A percentile compares a stretch with the other conserved stretches of the same genome.
phyloP scores from a whole-genome alignment of 2,329 filamentous ascomycete genomes.

The Ilyonectria sp. region DNA sequence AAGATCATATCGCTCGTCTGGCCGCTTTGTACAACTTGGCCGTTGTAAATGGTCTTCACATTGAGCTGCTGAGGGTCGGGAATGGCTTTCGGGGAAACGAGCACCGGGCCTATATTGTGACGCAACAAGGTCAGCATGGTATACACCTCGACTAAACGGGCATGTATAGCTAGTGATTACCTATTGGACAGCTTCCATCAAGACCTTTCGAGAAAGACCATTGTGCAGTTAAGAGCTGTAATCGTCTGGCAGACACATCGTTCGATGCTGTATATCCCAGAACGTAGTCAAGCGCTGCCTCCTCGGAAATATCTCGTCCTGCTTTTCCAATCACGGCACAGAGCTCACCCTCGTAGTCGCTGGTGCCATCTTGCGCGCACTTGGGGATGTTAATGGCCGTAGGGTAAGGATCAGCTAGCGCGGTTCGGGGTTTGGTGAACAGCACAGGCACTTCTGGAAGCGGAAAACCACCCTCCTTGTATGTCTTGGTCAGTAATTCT shows the following conservation, averaged over 20 bases:
- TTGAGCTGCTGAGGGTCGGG: no score
- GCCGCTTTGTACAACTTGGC: no score
- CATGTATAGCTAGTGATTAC: background rate
- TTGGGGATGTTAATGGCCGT: constrained; percentile 8
- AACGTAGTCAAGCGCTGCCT: constrained; percentile 14
- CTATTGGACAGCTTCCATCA: constrained; percentile 20
- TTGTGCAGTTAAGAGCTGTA: constrained; percentile 16
- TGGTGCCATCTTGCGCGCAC: constrained; percentile 21
- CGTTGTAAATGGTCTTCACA: no score
- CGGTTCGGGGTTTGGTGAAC: constrained; percentile 21
- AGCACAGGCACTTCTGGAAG: constrained; percentile 10
- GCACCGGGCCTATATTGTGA: no score
- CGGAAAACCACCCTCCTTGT: constrained; percentile 13
- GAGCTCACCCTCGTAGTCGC: constrained; percentile 22
- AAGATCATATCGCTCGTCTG: no score
- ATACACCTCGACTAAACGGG: no score
- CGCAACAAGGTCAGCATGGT: background rate
- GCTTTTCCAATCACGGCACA: constrained; percentile 16
- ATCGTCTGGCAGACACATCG: constrained; percentile 18
- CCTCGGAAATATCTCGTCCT: constrained; percentile 21
- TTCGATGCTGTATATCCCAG: constrained; percentile 23
- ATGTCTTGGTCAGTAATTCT: background rate
- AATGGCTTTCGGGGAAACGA: no score
- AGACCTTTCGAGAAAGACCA: constrained; percentile 24
- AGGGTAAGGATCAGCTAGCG: constrained; percentile 13